These are phyloP conservation scores for Silene latifolia DNA, from an alignment of 148 eudicot species.

Conservation along the genomic window DNA sequence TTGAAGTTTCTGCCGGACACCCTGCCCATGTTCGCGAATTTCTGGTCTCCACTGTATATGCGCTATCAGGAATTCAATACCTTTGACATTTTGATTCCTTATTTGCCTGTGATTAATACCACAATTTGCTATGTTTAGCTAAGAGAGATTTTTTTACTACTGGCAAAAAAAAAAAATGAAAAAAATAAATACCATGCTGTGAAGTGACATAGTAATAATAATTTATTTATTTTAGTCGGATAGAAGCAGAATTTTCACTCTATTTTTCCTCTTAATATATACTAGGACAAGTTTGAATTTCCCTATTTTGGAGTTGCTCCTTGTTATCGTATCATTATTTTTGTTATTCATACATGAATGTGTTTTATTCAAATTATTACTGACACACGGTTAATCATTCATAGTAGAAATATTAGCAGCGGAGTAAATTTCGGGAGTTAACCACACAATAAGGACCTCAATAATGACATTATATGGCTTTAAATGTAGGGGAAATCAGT, in stretches of 20 bases:
- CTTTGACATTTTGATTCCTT: background rate
- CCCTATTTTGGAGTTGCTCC: too few relatives aligned
- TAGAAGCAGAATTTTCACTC: background rate
- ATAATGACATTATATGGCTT: too few relatives aligned
- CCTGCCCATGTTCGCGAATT: background rate
- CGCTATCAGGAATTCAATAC: constrained; percentile 1
- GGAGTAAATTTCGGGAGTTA: too few relatives aligned
- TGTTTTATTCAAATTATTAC: too few relatives aligned
- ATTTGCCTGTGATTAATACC: constrained; percentile 18
- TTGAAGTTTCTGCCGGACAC: background rate
- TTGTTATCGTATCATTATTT: too few relatives aligned
- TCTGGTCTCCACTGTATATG: constrained; percentile 25
- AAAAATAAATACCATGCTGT: too few relatives aligned
- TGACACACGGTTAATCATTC: too few relatives aligned
- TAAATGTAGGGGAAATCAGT: too few relatives aligned
- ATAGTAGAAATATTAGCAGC: too few relatives aligned
- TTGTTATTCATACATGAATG: background rate
- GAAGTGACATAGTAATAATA: background rate
- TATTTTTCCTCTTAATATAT: background rate
- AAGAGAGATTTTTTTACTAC: too few relatives aligned
- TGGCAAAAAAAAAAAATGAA: too few relatives aligned
- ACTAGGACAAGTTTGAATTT: background rate
- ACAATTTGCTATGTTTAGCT: background rate
- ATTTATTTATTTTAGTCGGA: constrained; percentile 8
- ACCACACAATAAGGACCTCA: too few relatives aligned